A percentile compares a stretch with the other conserved stretches of the same genome.
Conservation (phyloP, 306 rosid genomes). For the Styphnolobium japonicum region DNA sequence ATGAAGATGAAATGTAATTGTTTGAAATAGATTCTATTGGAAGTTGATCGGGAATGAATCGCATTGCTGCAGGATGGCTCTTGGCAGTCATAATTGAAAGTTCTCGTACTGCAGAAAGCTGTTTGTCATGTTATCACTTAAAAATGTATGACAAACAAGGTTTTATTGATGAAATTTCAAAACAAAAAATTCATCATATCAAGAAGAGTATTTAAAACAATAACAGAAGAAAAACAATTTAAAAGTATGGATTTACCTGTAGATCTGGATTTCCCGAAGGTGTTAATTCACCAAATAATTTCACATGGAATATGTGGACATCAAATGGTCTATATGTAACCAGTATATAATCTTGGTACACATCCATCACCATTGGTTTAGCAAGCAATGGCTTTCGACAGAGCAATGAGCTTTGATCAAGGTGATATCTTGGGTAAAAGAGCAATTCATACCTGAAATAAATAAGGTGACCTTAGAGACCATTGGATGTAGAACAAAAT, state of each 20-base stretch:
- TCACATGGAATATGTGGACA: conserved; percentile 84
- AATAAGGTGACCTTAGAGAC: conserved; percentile 26
- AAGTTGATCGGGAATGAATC: conserved; percentile 87
- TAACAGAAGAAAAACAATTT: conserved; percentile 15
- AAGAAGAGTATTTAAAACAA: conserved; percentile 14
- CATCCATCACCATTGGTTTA: conserved; percentile 97
- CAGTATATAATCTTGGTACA: conserved; percentile 81
- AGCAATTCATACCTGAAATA: conserved; percentile 88
- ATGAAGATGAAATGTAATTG: conserved; percentile 47
- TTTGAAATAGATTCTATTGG: conserved; percentile 60
- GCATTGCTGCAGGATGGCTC: conserved; percentile 99
- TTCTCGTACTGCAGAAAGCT: conserved; percentile 99
- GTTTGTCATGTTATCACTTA: conserved; percentile 99
- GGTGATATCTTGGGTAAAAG: conserved; percentile 96
- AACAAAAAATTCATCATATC: background rate
- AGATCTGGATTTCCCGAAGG: conserved; percentile 75
- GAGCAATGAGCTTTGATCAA: conserved; percentile 94
- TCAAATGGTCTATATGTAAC: conserved; percentile 94
- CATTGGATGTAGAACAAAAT: conserved; percentile 23
- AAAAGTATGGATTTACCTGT: conserved; percentile 62
- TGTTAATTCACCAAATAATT: conserved; percentile 79
- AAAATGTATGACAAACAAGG: conserved; percentile 57
- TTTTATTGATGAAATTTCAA: conserved; percentile 27
- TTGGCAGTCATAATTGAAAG: conserved; percentile 97
- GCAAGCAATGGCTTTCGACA: conserved; percentile 84